Evolutionary conservation across 2,329 filamentous ascomycete genomes (phyloP), one percentile per base, ranked within the genome.

Genomic region (Nemania sp.): DNA sequence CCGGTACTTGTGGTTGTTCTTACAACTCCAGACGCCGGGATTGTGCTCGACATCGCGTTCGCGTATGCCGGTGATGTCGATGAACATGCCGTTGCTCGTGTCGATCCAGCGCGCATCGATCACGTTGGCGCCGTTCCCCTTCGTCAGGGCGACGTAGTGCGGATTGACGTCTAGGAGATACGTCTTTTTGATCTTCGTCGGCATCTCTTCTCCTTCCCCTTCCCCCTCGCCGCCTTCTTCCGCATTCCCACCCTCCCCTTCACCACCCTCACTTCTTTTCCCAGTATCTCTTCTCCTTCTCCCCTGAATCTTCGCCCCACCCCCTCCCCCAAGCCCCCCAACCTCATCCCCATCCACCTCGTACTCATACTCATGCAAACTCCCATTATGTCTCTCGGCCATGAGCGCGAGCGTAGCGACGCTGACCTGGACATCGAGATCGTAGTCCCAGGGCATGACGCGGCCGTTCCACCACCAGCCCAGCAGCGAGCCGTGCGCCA

Each of bases 51-150:
- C 79, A 26, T 90, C 78, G 17, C 86, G 81, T 73, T 91, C 86
- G 45, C 82, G 82, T 30, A 94, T 73, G 11, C 83, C 89, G 1
- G 90, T 94, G 65, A 95, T 91, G 70, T 94, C 90, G 69, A 94
- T 85, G 70, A 89, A 95, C 65, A 93, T 79, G 42, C 90, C 90
- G 63, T 86, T 94, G 50, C 75, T 72, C 54, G 80, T 79, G 70
- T 94, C 89, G 66, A 94, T 89, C 88, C 89, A 95, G 40, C 90
- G 80, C 20, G 86, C 90, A 71, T 94, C 90, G 64, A 94, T 94
- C 51, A 94, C 81, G 68, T 95, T 95, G 66, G 79, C 74, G 15
- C 89, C 89, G 63, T 88, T 80, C 37, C 85, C 85, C 19, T 82
- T 78, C 22, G 77, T 76, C 2, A 86, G 75, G 49, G 87, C 80